Base-by-base conservation (phyloP, 345 rosid genomes). In the Eucalyptus regnans region DNA sequence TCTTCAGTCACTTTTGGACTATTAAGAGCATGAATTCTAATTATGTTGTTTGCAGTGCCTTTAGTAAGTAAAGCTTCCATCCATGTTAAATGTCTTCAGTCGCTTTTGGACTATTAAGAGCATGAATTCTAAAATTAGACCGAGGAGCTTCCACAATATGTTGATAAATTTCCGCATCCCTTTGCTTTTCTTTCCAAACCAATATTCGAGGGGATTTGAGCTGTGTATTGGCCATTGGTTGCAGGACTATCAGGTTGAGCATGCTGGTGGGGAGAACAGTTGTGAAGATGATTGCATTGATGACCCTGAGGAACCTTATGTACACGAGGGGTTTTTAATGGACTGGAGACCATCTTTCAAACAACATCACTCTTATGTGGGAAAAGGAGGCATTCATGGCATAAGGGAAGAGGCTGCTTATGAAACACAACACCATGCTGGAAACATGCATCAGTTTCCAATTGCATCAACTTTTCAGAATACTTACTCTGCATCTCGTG, bases 241-340 rank as follows among this genome's bases (percentile, higher is more conserved):
- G 89, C 95, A 95, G 98, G 96, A 92, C 88, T 90, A 86, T 91
- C 94, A 90, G 91, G 93, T 92, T 87, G 93, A 92, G 87, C 86
- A 88, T 89, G 90, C 90, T 85, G 93, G 90, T 58, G 93, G 91
- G 87, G 95, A 91, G 86, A 94, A 92, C 89, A 92, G 87, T 87
- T 92, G 94, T 87, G 96, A 94, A 88, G 97, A 93, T 89, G 97
- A 93, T 88, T 89, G 90, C 90, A 87, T 89, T 29, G 97, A 94
- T 88, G 91, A 91, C 92, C 92, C 92, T 54, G 95, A 92, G 76
- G 97, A 94, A 90, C 91, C 98, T 51, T 95, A 94, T 90, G 96
- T 98, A 87, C 99, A 97, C 89, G 97, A 96, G 90, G 99, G 92
- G 89, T 97, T 97, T 92, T 93, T 97, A 89, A 95, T 99, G 27